These are phyloP conservation scores for Debaryomyces fabryi DNA, from an alignment of 1,139 yeast species.

Conservation along the genomic window DNA sequence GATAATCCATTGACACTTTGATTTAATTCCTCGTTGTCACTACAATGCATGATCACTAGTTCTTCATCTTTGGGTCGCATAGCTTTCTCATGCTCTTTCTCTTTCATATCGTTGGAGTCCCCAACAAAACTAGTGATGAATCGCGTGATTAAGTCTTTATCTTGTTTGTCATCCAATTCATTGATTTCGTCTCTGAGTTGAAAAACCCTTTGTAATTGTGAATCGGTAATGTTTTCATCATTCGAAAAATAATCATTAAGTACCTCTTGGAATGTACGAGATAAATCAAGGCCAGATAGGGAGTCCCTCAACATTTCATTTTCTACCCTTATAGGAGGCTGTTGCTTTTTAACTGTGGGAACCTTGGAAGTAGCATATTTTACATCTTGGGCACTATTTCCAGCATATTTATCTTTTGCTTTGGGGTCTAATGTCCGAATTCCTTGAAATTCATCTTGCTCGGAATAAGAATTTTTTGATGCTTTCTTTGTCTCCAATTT, in stretches of 20 bases:
- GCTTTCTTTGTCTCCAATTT: not conserved
- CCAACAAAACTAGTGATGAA: not conserved
- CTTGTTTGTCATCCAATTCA: conserved; percentile 2
- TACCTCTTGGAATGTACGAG: conserved; percentile 1
- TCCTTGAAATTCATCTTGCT: not conserved
- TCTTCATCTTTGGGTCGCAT: conserved; percentile 18
- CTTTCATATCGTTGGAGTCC: not conserved
- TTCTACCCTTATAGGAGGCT: not conserved
- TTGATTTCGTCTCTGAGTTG: conserved; percentile 8
- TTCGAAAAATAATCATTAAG: conserved; percentile 9
- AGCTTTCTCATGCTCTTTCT: not conserved
- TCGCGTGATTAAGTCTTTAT: not conserved
- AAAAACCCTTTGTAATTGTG: conserved; percentile 2
- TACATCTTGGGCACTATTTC: not conserved
- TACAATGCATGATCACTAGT: conserved; percentile 14
- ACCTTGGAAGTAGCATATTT: not conserved
- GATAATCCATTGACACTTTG: conserved; percentile 17
- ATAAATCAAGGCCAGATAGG: not conserved
- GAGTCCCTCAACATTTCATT: conserved; percentile 1
- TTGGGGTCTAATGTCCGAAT: conserved; percentile 14
- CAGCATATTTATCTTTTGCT: not conserved
- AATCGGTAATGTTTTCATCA: conserved; percentile 5
- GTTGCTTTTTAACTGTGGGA: not conserved
- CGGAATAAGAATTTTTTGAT: not conserved
- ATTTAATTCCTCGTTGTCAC: conserved; percentile 18